Evolutionary conservation across 805 yeast species (phyloP).

Genomic region (Saccharomycopsis fermentans): DNA sequence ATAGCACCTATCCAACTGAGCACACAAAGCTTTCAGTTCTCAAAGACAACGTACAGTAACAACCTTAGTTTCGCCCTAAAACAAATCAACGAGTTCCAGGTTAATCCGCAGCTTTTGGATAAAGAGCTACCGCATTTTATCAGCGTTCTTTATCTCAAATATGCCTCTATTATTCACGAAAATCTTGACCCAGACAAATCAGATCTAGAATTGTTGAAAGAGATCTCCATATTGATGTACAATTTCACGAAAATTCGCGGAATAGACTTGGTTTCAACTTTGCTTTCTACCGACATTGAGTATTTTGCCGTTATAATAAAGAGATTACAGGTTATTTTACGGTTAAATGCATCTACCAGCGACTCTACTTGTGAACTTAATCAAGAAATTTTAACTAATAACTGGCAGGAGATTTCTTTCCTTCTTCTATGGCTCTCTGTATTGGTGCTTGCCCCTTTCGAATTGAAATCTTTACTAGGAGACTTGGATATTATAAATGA

Average conservation of each 20-base stretch:
- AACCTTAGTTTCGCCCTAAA: slow-evolving; percentile 15
- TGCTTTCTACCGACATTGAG: slow-evolving; percentile 50
- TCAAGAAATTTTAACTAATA: slow-evolving; percentile 7
- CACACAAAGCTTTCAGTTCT: neutral
- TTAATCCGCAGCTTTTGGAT: slow-evolving; percentile 44
- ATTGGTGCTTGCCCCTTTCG: slow-evolving; percentile 66
- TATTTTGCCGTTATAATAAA: slow-evolving; percentile 32
- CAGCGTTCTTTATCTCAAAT: slow-evolving; percentile 23
- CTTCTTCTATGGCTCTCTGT: slow-evolving; percentile 64
- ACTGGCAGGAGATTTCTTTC: slow-evolving; percentile 41
- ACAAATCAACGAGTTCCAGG: slow-evolving; percentile 41
- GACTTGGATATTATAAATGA: slow-evolving; percentile 26
- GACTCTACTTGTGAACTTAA: neutral
- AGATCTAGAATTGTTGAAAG: neutral
- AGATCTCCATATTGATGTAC: slow-evolving; percentile 37
- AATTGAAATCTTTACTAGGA: slow-evolving; percentile 31
- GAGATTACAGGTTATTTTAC: slow-evolving; percentile 16
- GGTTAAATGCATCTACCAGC: neutral
- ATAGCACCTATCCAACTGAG: too few species aligned
- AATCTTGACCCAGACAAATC: neutral
- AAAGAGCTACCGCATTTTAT: slow-evolving; percentile 28
- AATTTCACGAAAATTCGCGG: slow-evolving; percentile 57
- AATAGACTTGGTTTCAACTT: slow-evolving; percentile 46
- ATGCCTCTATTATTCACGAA: slow-evolving; percentile 12
- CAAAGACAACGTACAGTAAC: neutral